phyloP scores from a whole-genome alignment of 257 asterid species.

The Ballota nigra region DNA sequence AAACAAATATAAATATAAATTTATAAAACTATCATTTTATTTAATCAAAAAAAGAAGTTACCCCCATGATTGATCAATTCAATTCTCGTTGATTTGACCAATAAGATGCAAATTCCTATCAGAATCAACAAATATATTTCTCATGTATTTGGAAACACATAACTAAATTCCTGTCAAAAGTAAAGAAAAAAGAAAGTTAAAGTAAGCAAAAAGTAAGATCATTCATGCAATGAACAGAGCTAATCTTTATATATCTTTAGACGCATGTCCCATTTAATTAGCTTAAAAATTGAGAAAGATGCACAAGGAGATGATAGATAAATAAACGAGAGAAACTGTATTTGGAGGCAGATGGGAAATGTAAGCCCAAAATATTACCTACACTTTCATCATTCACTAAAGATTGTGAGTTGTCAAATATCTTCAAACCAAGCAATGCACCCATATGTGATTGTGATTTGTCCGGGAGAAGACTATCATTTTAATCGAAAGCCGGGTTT shows the following conservation, averaged over 20 bases:
- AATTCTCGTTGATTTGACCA: too few species aligned
- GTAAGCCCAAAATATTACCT: conserved; percentile 29
- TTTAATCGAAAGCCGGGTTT: neutral
- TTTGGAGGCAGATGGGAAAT: neutral
- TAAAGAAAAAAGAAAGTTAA: neutral
- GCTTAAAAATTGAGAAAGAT: conserved; percentile 7
- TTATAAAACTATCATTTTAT: too few species aligned
- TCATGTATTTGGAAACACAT: too few species aligned
- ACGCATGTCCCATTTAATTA: neutral
- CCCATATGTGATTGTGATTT: conserved; percentile 88
- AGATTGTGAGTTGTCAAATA: conserved; percentile 62
- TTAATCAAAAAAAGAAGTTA: too few species aligned
- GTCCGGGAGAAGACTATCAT: conserved; percentile 14
- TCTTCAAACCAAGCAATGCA: conserved; percentile 77
- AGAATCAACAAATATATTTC: too few species aligned
- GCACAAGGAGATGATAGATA: neutral
- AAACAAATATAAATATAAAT: too few species aligned
- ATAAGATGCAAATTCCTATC: too few species aligned
- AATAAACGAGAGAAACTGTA: neutral
- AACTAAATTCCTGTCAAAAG: too few species aligned
- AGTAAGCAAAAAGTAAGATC: neutral
- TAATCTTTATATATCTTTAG: neutral
- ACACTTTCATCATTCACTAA: conserved; percentile 65
- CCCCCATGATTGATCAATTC: too few species aligned
- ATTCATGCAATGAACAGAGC: conserved; percentile 1